Conservation (phyloP, 2,329 filamentous ascomycete species). For the Arthrinium phaeospermum region DNA sequence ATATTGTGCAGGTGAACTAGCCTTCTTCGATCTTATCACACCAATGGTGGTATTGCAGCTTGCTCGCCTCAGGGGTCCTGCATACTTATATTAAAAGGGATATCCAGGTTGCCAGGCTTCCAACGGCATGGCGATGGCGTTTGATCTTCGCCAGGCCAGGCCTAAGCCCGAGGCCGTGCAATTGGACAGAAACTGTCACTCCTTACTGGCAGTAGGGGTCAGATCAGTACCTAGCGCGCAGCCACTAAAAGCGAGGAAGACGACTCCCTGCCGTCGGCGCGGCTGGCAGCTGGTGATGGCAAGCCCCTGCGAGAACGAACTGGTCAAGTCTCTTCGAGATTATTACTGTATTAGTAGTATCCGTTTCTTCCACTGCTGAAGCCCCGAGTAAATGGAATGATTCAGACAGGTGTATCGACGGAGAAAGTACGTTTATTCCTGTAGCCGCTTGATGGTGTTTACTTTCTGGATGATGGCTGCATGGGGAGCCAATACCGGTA, state of each 20-base stretch:
- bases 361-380: no score
- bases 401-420: no score
- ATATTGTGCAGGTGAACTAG: neutral
- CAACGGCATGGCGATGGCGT: conserved; percentile 1
- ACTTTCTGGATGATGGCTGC: neutral
- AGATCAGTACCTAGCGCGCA: neutral
- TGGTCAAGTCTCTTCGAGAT: no score
- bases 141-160: conserved; percentile 6
- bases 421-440: no score
- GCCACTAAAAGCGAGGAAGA: neutral
- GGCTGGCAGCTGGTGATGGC: neutral
- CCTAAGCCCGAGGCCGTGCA: conserved; percentile 6
- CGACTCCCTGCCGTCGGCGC: neutral
- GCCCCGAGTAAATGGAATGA: no score
- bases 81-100: neutral
- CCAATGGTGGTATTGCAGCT: neutral
- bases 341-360: no score
- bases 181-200: neutral
- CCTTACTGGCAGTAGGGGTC: neutral
- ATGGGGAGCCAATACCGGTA: neutral
- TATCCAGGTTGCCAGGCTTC: neutral
- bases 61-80: neutral
- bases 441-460: no score
- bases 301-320: no score
- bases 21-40: neutral